Evolutionary conservation across 2,329 filamentous ascomycete species (phyloP).

Genomic region (Venturiaceae sp.): DNA sequence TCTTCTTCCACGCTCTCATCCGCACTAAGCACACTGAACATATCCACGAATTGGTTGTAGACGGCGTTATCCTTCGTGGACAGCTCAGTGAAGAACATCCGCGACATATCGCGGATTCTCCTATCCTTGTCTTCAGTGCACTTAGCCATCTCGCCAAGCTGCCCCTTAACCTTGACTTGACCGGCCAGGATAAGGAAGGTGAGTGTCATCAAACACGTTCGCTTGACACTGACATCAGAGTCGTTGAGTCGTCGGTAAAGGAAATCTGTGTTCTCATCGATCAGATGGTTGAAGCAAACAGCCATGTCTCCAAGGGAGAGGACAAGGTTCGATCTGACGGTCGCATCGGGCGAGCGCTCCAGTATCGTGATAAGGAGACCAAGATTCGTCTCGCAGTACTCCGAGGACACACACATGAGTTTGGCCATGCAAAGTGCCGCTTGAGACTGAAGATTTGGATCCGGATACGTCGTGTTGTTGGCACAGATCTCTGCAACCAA

Average conservation of each 20-base stretch:
- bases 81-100: slow-evolving; percentile 98
- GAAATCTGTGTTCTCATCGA: slow-evolving; percentile 98
- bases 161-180: slow-evolving; percentile 98
- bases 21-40: slow-evolving; percentile 87
- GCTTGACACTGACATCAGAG: slow-evolving; percentile 78
- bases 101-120: slow-evolving; percentile 81
- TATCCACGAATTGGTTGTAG: slow-evolving; percentile 99
- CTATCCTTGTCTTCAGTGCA: slow-evolving; percentile 95
- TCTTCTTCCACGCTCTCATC: slow-evolving; percentile 76
- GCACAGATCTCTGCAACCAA: slow-evolving; percentile 89
- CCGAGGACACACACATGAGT: slow-evolving; percentile 94
- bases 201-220: slow-evolving; percentile 95
- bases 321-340: slow-evolving; percentile 89
- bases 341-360: slow-evolving; percentile 85
- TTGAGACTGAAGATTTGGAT: slow-evolving; percentile 82
- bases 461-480: slow-evolving; percentile 85
- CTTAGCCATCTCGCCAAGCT: slow-evolving; percentile 98
- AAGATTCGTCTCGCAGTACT: slow-evolving; percentile 91
- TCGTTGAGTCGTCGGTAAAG: slow-evolving; percentile 90
- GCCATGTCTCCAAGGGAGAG: slow-evolving; percentile 98
- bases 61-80: slow-evolving; percentile 98
- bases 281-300: slow-evolving; percentile 97
- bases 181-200: slow-evolving; percentile 95
- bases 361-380: slow-evolving; percentile 95
- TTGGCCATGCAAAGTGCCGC: slow-evolving; percentile 93